phyloP scores from a whole-genome alignment of 73 alveolate genomes.

The Paramecium sexaurelia region DNA sequence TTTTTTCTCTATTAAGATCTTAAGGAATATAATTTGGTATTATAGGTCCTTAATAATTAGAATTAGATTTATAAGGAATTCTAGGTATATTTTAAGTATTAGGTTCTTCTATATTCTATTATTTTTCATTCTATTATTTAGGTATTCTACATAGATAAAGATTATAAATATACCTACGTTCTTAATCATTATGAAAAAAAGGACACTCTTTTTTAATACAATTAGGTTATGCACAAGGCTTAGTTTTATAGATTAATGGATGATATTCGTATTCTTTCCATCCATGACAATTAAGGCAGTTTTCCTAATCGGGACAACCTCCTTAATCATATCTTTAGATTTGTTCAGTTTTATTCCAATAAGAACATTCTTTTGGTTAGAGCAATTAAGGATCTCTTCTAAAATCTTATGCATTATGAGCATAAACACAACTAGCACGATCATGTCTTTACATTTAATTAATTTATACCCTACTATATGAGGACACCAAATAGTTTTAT shows the following conservation, averaged over 20 bases:
- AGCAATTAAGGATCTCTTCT: slow-evolving; percentile 77
- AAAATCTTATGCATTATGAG: slow-evolving; percentile 84
- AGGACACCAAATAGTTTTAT: slow-evolving; percentile 79
- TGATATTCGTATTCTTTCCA: slow-evolving; percentile 94
- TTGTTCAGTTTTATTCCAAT: slow-evolving; percentile 65
- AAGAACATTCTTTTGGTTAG: slow-evolving; percentile 66
- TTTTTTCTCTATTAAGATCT: background rate
- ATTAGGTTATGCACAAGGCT: slow-evolving; percentile 75
- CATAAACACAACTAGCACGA: slow-evolving; percentile 79
- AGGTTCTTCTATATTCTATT: background rate
- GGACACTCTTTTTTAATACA: slow-evolving; percentile 71
- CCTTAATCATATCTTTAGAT: slow-evolving; percentile 73
- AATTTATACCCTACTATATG: background rate
- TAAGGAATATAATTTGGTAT: background rate
- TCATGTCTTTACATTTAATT: slow-evolving; percentile 51
- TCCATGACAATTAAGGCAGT: slow-evolving; percentile 82
- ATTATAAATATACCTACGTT: slow-evolving; percentile 47
- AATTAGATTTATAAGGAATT: background rate
- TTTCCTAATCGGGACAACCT: slow-evolving; percentile 79
- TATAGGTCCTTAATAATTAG: slow-evolving; percentile 26
- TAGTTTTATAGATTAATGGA: slow-evolving; percentile 80
- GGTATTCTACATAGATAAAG: background rate
- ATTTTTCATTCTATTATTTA: background rate
- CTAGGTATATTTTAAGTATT: background rate
- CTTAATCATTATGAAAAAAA: slow-evolving; percentile 55